phyloP scores from a whole-genome alignment of 176 grass and related monocot genomes.

The Guadua angustifolia region DNA sequence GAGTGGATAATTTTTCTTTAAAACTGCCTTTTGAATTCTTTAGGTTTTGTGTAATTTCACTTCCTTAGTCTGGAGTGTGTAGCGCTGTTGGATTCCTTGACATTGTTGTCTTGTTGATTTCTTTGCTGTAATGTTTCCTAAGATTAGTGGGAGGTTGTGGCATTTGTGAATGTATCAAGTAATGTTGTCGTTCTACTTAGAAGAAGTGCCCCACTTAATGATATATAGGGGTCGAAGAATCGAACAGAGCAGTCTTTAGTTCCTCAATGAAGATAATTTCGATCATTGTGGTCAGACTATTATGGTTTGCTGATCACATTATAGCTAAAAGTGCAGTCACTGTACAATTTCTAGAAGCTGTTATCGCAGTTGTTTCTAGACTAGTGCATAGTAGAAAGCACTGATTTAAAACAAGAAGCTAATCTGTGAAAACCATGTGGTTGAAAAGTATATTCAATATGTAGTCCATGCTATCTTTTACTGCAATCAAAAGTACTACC shows the following conservation, averaged over 20 bases:
- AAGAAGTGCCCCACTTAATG: slow-evolving; percentile 3
- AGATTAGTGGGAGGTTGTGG: background rate
- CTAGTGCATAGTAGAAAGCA: background rate
- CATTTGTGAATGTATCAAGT: background rate
- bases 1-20: background rate
- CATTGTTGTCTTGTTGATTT: background rate
- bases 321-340: background rate
- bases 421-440: background rate
- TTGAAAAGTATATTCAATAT: background rate
- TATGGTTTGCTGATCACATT: too few species aligned
- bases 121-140: background rate
- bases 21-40: background rate
- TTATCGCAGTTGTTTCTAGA: background rate
- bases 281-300: too few species aligned
- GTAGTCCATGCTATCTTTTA: background rate
- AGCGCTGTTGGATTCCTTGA: background rate
- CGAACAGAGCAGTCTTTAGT: background rate
- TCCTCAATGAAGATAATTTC: too few species aligned
- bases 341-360: background rate
- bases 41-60: background rate
- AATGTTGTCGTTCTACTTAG: background rate
- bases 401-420: background rate
- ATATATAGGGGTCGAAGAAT: background rate
- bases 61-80: background rate
- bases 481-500: slow-evolving; percentile 1